These are phyloP conservation scores for Mallotus nudiflorus DNA, from an alignment of 345 rosid species.

Conservation along the genomic window DNA sequence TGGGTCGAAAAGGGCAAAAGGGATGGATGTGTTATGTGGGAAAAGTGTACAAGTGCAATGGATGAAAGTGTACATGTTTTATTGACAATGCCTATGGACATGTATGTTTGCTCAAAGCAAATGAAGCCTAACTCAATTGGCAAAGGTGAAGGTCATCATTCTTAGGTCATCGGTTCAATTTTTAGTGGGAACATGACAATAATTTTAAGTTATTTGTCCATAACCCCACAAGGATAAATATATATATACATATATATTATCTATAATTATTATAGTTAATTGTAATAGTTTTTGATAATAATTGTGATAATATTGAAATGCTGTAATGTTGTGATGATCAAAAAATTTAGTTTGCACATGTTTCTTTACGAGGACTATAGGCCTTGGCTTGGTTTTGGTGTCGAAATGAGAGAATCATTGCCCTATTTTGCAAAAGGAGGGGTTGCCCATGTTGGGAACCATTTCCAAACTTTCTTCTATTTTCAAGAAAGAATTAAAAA, in stretches of 20 bases:
- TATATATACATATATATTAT: no score
- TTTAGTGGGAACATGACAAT: no score
- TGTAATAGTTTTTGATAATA: no score
- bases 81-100: constrained; percentile 16
- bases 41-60: constrained; percentile 19
- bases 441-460: background rate
- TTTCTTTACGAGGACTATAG: constrained; percentile 15
- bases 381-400: background rate
- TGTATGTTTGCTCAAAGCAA: constrained; percentile 27
- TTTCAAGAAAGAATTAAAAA: background rate
- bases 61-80: constrained; percentile 15
- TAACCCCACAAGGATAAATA: no score
- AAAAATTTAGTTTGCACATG: no score
- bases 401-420: constrained; percentile 1
- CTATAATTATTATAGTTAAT: no score
- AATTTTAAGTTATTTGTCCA: no score
- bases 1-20: constrained; percentile 17
- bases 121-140: no score
- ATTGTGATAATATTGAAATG: no score
- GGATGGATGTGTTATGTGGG: background rate
- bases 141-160: no score
- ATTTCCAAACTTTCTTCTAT: background rate
- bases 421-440: constrained; percentile 15
- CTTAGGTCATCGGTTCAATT: no score
- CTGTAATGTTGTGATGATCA: no score